These are phyloP conservation scores for Achlya hypogyna DNA, from an alignment of 352 stramenopile species.

Conservation along the genomic window DNA sequence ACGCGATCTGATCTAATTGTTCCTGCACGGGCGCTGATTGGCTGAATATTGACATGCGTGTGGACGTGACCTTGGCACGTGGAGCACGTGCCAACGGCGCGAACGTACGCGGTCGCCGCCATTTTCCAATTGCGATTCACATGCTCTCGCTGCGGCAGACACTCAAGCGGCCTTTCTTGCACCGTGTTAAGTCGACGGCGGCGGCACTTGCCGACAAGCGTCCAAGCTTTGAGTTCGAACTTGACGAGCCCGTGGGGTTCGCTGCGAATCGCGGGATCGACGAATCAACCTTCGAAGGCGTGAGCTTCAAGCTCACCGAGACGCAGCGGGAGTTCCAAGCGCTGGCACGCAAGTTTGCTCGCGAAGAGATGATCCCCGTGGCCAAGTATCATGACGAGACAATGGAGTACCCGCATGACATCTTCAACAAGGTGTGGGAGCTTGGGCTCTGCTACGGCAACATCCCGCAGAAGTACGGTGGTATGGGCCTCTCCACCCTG, in stretches of 20 bases:
- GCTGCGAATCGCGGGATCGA: not conserved
- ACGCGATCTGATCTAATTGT: not conserved
- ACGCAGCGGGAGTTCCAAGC: slow-evolving; percentile 82
- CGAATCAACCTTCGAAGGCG: slow-evolving; percentile 8
- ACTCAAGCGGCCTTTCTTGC: not conserved
- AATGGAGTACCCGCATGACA: slow-evolving; percentile 79
- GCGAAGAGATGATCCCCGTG: slow-evolving; percentile 85
- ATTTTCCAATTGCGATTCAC: not conserved
- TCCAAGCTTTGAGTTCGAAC: not conserved
- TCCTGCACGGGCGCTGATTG: not conserved
- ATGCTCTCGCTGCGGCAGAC: not conserved
- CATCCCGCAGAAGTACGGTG: slow-evolving; percentile 74
- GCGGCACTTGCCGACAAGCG: not conserved
- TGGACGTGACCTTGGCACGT: not conserved
- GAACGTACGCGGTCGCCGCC: not conserved
- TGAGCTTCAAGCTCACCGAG: slow-evolving; percentile 66
- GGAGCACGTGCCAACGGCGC: not conserved
- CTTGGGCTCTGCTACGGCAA: slow-evolving; percentile 83
- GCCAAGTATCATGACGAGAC: slow-evolving; percentile 74
- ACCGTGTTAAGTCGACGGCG: not conserved
- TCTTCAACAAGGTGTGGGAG: slow-evolving; percentile 86
- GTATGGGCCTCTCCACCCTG: slow-evolving; percentile 63
- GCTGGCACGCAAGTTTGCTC: slow-evolving; percentile 80
- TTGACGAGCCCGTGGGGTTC: not conserved
- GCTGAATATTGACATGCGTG: not conserved